Percentiles rank a stretch among this genome's conserved stretches.
Conservation (phyloP, 1,284 basidiomycete species). For the Rhodotorula sp. region DNA sequence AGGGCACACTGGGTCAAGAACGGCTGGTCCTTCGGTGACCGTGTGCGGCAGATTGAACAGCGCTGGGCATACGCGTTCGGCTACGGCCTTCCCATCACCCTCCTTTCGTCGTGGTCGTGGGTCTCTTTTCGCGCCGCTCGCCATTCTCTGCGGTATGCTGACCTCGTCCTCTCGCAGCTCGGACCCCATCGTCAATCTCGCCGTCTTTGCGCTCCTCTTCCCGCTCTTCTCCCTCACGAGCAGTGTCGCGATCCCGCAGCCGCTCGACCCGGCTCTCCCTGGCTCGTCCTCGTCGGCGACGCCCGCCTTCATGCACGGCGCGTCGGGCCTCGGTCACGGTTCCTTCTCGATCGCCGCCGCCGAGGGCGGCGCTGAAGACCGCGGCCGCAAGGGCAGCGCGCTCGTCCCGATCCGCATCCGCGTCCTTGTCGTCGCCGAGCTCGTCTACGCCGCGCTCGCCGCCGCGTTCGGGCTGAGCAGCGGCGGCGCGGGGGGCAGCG, state of each 20-base stretch:
- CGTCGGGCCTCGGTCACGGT: conserved; percentile 55
- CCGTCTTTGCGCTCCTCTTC: conserved; percentile 73
- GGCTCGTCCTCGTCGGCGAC: conserved; percentile 61
- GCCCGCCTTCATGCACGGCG: conserved; percentile 66
- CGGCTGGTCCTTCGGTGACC: conserved; percentile 64
- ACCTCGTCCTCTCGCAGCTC: conserved; percentile 61
- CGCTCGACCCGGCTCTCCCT: conserved; percentile 58
- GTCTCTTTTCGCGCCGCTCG: conserved; percentile 1
- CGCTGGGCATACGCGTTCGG: conserved; percentile 81
- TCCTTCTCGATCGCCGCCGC: conserved; percentile 47
- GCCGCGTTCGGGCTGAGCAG: conserved; percentile 56
- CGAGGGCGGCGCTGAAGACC: conserved; percentile 38
- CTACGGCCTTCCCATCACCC: conserved; percentile 60
- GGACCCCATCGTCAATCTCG: conserved; percentile 69
- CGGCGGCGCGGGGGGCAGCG: conserved; percentile 19
- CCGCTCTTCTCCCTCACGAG: conserved; percentile 53
- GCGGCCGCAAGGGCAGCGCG: conserved; percentile 63
- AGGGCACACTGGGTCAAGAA: conserved; percentile 77
- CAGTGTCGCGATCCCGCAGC: conserved; percentile 40
- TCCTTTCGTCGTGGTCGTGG: conserved; percentile 37
- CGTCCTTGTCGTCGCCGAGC: conserved; percentile 68
- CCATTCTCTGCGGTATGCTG: not conserved
- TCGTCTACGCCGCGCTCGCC: conserved; percentile 69
- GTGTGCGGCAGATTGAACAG: conserved; percentile 74
- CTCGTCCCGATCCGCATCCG: conserved; percentile 74